Percentiles rank a stretch among this genome's conserved stretches.
These are phyloP conservation scores for Rhipidocladum racemiflorum DNA, from an alignment of 176 grass and related monocot genomes.

Conservation along the genomic window DNA sequence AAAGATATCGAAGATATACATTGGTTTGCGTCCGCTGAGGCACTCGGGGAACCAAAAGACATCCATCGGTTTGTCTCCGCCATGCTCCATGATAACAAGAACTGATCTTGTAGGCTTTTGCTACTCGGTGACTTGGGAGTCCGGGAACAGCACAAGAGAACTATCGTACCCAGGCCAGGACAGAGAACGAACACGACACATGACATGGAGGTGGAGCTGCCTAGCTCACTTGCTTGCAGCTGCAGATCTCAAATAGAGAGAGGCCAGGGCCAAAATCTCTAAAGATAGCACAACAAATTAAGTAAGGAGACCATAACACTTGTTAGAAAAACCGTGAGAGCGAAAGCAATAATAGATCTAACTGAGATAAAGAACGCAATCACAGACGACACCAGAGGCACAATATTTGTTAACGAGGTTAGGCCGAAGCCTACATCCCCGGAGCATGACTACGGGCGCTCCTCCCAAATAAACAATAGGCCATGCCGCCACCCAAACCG, in stretches of 20 bases:
- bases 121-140: neutral
- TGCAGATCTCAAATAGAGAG: neutral
- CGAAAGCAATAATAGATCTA: too few species aligned
- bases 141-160: neutral
- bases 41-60: too few species aligned
- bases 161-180: neutral
- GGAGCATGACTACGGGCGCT: too few species aligned
- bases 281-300: neutral
- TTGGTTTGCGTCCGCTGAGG: neutral
- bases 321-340: too few species aligned
- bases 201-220: neutral
- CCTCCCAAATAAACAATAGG: too few species aligned
- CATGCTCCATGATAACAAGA: neutral
- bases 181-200: neutral
- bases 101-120: neutral
- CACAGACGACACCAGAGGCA: too few species aligned
- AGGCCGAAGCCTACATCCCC: too few species aligned
- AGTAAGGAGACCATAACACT: neutral
- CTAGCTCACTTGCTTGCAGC: neutral
- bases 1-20: neutral
- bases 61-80: neutral
- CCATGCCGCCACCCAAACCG: too few species aligned
- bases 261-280: neutral
- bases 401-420: too few species aligned
- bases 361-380: too few species aligned